These are phyloP conservation scores for Pelargonium nanum DNA, from an alignment of 345 rosid genomes.

Conservation along the genomic window DNA sequence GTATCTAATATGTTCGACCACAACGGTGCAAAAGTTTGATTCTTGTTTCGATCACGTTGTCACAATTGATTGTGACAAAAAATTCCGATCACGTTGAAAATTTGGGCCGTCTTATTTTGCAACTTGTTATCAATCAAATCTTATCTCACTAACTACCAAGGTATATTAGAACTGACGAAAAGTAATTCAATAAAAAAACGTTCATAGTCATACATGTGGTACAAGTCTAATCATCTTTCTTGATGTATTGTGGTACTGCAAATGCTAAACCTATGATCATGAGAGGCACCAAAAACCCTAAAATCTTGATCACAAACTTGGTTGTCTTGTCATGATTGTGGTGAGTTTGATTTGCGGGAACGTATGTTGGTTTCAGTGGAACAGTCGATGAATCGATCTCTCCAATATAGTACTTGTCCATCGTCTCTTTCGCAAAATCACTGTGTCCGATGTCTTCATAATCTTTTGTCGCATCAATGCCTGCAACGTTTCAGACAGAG, in stretches of 20 bases:
- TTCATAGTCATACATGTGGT: too few relatives aligned
- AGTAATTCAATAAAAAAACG: too few relatives aligned
- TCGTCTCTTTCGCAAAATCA: slow-evolving; percentile 70
- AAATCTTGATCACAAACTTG: slow-evolving; percentile 56
- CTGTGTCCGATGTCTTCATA: slow-evolving; percentile 99
- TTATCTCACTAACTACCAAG: too few relatives aligned
- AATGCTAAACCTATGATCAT: slow-evolving; percentile 75
- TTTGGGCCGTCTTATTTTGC: too few relatives aligned
- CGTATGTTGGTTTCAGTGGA: slow-evolving; percentile 41
- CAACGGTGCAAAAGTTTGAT: too few relatives aligned
- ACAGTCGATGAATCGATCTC: slow-evolving; percentile 53
- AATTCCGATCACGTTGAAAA: too few relatives aligned
- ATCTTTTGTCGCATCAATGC: slow-evolving; percentile 84
- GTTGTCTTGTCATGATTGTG: slow-evolving; percentile 53
- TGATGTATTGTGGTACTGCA: slow-evolving; percentile 60
- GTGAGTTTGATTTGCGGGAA: slow-evolving; percentile 37
- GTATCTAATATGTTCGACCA: too few relatives aligned
- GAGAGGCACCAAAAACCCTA: slow-evolving; percentile 82
- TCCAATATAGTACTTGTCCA: slow-evolving; percentile 66
- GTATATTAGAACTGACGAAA: too few relatives aligned
- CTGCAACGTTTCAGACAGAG: slow-evolving; percentile 20
- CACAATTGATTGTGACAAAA: too few relatives aligned
- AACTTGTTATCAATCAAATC: too few relatives aligned
- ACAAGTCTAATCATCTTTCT: too few relatives aligned
- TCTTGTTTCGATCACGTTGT: too few relatives aligned